Conservation (phyloP, 2,329 filamentous ascomycete species). For the Raffaelea albimanens region DNA sequence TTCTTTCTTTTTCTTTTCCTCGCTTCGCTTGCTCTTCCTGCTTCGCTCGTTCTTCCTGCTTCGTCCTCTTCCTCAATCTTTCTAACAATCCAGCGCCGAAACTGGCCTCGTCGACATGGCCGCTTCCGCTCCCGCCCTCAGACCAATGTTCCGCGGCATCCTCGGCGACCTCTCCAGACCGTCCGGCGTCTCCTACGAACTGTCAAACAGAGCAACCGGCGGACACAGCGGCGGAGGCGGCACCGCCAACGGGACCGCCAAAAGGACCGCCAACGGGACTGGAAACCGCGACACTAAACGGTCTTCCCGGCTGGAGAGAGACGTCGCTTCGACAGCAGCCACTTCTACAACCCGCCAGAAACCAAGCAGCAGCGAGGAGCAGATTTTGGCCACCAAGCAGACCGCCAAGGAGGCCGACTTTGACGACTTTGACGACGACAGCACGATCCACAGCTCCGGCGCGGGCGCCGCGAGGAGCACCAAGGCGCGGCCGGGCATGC, state of each 20-base stretch:
- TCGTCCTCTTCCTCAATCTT: too few species aligned
- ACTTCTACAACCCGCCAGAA: background rate
- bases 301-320: too few species aligned
- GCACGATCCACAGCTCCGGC: background rate
- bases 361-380: background rate
- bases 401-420: background rate
- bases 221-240: background rate
- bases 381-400: background rate
- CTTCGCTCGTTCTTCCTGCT: too few species aligned
- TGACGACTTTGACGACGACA: background rate
- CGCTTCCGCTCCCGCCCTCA: background rate
- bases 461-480: background rate
- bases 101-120: conserved; percentile 2
- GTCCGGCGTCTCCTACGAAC: background rate
- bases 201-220: background rate
- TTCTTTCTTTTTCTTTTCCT: background rate
- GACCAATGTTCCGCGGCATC: background rate
- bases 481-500: too few species aligned
- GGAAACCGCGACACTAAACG: too few species aligned
- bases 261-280: too few species aligned
- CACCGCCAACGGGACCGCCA: too few species aligned
- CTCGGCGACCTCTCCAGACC: background rate
- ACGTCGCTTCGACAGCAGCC: background rate
- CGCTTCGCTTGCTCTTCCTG: too few species aligned
- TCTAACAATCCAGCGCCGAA: background rate